Conservation (phyloP, 805 yeast genomes). For the Yarrowia sp. region DNA sequence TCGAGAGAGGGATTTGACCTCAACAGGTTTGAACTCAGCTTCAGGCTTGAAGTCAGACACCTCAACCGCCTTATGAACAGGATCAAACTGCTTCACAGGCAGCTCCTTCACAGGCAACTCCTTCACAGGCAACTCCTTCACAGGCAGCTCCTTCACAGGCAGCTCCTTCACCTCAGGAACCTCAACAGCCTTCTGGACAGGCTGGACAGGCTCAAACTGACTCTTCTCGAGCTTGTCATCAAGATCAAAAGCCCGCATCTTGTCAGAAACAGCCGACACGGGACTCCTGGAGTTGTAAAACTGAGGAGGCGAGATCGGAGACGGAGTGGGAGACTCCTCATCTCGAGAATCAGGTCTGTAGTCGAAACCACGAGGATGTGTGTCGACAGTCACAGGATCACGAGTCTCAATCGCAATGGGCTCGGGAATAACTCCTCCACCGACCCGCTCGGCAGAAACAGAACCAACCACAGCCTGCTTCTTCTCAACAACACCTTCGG, state of each 20-base stretch:
- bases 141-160: neutral
- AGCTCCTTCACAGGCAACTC: neutral
- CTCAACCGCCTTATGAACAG: neutral
- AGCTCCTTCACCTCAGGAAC: too few species aligned
- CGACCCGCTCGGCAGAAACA: neutral
- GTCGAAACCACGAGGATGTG: too few species aligned
- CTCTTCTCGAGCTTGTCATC: neutral
- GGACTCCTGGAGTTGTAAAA: constrained; percentile 6
- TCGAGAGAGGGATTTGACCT: too few species aligned
- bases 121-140: neutral
- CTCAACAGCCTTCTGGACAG: neutral
- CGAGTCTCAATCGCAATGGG: too few species aligned
- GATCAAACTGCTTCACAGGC: neutral
- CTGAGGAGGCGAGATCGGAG: constrained; percentile 4
- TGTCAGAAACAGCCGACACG: neutral
- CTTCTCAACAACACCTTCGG: neutral
- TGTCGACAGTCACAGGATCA: too few species aligned
- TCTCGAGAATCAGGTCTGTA: too few species aligned
- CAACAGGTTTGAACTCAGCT: too few species aligned
- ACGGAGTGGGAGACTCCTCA: neutral
- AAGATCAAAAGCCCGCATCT: neutral
- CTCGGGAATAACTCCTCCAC: neutral
- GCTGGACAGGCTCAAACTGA: neutral
- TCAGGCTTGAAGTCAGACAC: too few species aligned
- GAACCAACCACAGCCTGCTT: constrained; percentile 1